A percentile compares a stretch with the other conserved stretches of the same genome.
Conservation (phyloP, 352 stramenopile species). For the Globisporangium okanoganense region DNA sequence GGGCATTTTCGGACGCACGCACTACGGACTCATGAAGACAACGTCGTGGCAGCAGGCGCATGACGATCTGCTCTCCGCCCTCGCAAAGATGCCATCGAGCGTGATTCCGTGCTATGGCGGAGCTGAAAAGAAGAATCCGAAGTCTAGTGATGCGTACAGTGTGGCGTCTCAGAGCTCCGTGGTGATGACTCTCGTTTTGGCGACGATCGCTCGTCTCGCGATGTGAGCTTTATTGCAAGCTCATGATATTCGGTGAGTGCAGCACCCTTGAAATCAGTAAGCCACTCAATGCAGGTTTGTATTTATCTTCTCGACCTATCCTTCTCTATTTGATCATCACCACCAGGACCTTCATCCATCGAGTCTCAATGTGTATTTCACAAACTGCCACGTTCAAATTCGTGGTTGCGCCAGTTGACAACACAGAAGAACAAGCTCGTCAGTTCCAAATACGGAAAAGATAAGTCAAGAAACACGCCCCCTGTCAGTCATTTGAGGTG, state of each 20-base stretch:
- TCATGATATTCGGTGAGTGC: neutral
- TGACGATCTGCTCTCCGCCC: constrained; percentile 38
- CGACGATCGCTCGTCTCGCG: neutral
- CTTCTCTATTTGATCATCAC: neutral
- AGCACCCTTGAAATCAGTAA: neutral
- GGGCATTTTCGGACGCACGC: constrained; percentile 43
- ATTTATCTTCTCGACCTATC: neutral
- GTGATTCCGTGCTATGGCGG: constrained; percentile 62
- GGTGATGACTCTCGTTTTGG: neutral
- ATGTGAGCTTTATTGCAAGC: neutral
- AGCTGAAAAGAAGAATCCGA: neutral
- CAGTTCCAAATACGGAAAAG: too few species aligned
- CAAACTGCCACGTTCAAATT: too few species aligned
- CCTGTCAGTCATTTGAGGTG: too few species aligned
- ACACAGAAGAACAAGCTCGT: too few species aligned
- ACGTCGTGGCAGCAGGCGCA: constrained; percentile 55
- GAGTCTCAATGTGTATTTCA: too few species aligned
- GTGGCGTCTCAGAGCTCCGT: neutral
- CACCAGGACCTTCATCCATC: too few species aligned
- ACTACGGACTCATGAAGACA: constrained; percentile 55
- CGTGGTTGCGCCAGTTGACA: too few species aligned
- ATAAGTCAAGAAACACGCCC: too few species aligned
- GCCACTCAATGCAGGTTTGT: neutral
- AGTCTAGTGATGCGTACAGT: neutral
- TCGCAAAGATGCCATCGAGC: constrained; percentile 36